Base-by-base conservation (phyloP, 2,329 filamentous ascomycete genomes). In the Fusarium clavum region DNA sequence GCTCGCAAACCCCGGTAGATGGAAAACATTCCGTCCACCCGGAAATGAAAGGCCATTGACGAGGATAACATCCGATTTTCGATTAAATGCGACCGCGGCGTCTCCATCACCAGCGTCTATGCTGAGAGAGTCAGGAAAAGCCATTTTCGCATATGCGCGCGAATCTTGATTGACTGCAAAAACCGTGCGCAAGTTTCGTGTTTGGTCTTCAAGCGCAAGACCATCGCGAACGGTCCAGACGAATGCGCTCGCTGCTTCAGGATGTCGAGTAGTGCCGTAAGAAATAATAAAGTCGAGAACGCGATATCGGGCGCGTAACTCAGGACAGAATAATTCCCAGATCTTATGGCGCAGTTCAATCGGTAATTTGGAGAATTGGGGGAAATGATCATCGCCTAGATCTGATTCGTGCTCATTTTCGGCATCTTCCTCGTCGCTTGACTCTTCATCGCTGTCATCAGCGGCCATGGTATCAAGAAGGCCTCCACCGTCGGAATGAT, bases 161-260 rank as follows among this genome's bases (percentile, higher is more conserved):
- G 79, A 79, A 64, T 82, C 80, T 10, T 73, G 69, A 40, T 81
- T 74, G 11, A 79, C 74, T 3, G 80, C 76, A 32, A 81, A 67
- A 16, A 83, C 64, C 6, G 67, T 60, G 10, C 80, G 77, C 3
- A 77, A 55, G 3, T 68, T 51, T 22, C 58, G 61, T 1, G 79
- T 82, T n/a, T 77, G 75, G 6, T 76, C 67, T 1, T 67, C 61
- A 0, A 81, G 73, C 6, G 56, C 67, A 1, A 66, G 18, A 8
- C 74, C 71, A 8, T 79, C 74, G 14, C 53, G 68, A 5, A 76
- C 69, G 2, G 67, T 64, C 64, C 63, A 74, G 14, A 56, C 54
- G 1, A 46, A 55, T 12, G 55, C 44, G 18, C 24, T 49, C 14
- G 46, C 49, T 6, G 63, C 38, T 8, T 73, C 57, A 1, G 51